A percentile compares a stretch with the other conserved stretches of the same genome.
Evolutionary conservation across 768 basidiomycete genomes (phyloP).

Genomic region (Pilatotrama ljubarskyi): DNA sequence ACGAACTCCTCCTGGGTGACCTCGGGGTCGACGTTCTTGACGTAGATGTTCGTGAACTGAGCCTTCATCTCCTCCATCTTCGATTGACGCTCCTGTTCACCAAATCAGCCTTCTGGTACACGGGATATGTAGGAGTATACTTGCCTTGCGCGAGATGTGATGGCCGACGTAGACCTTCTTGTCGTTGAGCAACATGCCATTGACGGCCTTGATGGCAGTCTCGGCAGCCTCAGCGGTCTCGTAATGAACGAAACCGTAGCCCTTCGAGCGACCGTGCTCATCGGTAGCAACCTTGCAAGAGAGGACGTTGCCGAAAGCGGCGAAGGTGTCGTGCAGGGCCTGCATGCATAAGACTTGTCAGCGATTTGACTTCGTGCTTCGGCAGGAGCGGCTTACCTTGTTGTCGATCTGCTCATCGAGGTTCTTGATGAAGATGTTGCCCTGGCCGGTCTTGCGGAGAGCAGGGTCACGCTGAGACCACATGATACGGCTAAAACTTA

Average conservation of each 20-base stretch:
- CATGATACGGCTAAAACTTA: slow-evolving; percentile 88
- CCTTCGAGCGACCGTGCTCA: slow-evolving; percentile 92
- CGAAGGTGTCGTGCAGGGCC: slow-evolving; percentile 99
- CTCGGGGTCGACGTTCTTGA: slow-evolving; percentile 94
- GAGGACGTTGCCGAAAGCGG: slow-evolving; percentile 96
- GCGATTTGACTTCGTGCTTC: background rate
- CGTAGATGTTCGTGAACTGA: slow-evolving; percentile 97
- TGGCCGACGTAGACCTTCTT: slow-evolving; percentile 99
- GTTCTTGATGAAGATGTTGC: slow-evolving; percentile 99
- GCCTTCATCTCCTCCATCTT: slow-evolving; percentile 98
- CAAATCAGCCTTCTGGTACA: background rate
- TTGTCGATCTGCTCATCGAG: slow-evolving; percentile 96
- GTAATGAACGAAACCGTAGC: slow-evolving; percentile 99
- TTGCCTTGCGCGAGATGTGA: slow-evolving; percentile 93
- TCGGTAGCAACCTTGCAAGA: slow-evolving; percentile 99
- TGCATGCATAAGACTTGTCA: slow-evolving; percentile 30
- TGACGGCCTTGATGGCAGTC: slow-evolving; percentile 95
- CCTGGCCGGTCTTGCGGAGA: slow-evolving; percentile 98
- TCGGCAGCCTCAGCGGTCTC: slow-evolving; percentile 97
- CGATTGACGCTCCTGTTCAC: slow-evolving; percentile 84
- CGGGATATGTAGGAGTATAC: slow-evolving; percentile 19
- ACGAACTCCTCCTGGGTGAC: slow-evolving; percentile 85
- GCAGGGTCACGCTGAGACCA: slow-evolving; percentile 99
- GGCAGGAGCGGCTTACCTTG: slow-evolving; percentile 55
- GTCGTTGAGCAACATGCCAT: slow-evolving; percentile 99